Base-by-base conservation (phyloP, 805 yeast genomes). In the Schwanniomyces occidentalis region DNA sequence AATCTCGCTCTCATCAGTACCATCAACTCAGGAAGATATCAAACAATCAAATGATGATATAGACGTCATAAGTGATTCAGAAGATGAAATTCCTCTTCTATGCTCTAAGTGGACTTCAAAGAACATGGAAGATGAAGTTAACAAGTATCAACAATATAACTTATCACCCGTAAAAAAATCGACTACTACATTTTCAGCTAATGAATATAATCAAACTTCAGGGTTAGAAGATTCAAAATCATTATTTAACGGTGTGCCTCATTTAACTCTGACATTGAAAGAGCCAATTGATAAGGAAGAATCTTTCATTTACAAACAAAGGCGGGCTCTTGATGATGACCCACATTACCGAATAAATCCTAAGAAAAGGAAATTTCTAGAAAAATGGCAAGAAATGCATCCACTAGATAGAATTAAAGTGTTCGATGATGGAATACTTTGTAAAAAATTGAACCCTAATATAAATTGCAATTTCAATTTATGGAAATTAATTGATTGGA, bases 401-500 rank as follows among this genome's bases (percentile, higher is more conserved):
- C 4, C 23, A 7, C 15, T 27, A 13, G 41, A 38, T 10, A 27
- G 39, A 8, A 39, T 58, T 22, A 46, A 41, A 23, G 45, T 65
- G 2, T 64, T 60, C 48, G 71, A 58, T 35, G 71, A 68, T 16
- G 38, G 41, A 9, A 34, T 61, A 4, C 32, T 65, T 5, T 43
- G 56, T 3, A 37, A 38, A 13, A 48, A 48, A 23, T 40, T 65
- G 9, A 50, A 49, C 34, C 59, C 61, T 2, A 35, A 34, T 12
- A 30, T 39, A 10, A 42, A 44, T 19, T 15, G 32, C 4, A 37
- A 38, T 9, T 63, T 51, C 44, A 49, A 38, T 24, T 8, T 66
- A 5, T 63, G 69, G 70, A 36, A 44, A 9, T 36, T 65, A 21
- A 32, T 63, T 8, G 51, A 53, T 24, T 67, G 72, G 72, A 41